Evolutionary conservation across 1,284 basidiomycete species (phyloP).

Genomic region (Hemileccinum hortonii): DNA sequence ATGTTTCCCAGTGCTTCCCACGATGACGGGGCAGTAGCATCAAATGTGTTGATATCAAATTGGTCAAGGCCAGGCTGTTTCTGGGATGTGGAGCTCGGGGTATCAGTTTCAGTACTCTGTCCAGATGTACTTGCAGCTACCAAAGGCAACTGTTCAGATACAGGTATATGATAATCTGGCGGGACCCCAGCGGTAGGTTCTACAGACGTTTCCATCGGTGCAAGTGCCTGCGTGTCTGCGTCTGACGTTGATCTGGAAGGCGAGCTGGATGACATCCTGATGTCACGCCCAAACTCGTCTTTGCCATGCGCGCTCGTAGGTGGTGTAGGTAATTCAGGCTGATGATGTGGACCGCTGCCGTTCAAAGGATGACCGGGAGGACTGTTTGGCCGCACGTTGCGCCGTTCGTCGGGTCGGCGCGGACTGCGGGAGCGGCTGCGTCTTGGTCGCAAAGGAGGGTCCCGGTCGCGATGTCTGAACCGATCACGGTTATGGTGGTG

Average conservation of each 20-base stretch:
- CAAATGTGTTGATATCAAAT: slow-evolving; percentile 68
- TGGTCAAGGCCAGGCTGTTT: slow-evolving; percentile 53
- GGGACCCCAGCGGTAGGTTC: slow-evolving; percentile 39
- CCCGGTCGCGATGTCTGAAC: slow-evolving; percentile 51
- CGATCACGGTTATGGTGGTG: slow-evolving; percentile 43
- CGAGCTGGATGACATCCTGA: slow-evolving; percentile 49
- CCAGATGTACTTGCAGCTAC: slow-evolving; percentile 57
- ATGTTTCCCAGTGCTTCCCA: slow-evolving; percentile 75
- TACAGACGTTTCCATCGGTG: slow-evolving; percentile 37
- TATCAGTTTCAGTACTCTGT: slow-evolving; percentile 34
- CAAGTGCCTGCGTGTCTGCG: slow-evolving; percentile 33
- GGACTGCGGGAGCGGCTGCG: slow-evolving; percentile 74
- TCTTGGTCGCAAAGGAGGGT: slow-evolving; percentile 42
- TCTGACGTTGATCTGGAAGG: slow-evolving; percentile 32
- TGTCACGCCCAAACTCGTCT: slow-evolving; percentile 81
- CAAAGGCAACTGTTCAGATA: slow-evolving; percentile 44
- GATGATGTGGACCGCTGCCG: slow-evolving; percentile 22
- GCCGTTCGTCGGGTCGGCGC: slow-evolving; percentile 49
- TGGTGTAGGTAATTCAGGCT: slow-evolving; percentile 23
- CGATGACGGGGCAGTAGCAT: slow-evolving; percentile 64
- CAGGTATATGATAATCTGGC: slow-evolving; percentile 47
- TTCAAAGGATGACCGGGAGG: slow-evolving; percentile 47
- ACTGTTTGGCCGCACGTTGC: slow-evolving; percentile 55
- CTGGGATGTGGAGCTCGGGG: slow-evolving; percentile 38
- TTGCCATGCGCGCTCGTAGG: slow-evolving; percentile 43